Evolutionary conservation across 2,329 filamentous ascomycete species (phyloP).

Genomic region (Paecilomyces formosus): DNA sequence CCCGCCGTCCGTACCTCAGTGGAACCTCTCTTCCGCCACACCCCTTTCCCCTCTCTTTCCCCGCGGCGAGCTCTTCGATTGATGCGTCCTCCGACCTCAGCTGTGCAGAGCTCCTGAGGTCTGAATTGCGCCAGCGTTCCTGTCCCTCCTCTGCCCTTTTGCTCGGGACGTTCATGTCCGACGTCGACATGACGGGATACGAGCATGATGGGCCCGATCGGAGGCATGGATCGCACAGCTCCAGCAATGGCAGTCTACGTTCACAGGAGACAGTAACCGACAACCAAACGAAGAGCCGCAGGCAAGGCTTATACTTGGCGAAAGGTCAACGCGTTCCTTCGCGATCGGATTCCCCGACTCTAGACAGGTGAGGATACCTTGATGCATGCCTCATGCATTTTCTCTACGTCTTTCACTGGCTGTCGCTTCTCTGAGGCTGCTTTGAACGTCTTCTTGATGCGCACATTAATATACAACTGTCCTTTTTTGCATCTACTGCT

Average conservation of each 20-base stretch:
- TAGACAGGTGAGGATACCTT: not conserved
- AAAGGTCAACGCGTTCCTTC: slow-evolving; percentile 12
- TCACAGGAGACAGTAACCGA: slow-evolving; percentile 34
- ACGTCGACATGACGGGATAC: slow-evolving; percentile 23
- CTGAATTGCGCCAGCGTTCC: not conserved
- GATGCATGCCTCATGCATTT: not conserved
- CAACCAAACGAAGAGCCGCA: slow-evolving; percentile 8
- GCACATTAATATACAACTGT: not conserved
- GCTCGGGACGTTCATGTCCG: not conserved
- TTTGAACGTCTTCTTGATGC: not conserved
- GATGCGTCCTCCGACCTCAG: not conserved
- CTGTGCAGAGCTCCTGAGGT: not conserved
- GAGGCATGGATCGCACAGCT: slow-evolving; percentile 35
- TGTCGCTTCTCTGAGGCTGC: not conserved
- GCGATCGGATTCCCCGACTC: not conserved
- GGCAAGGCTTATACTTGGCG: slow-evolving; percentile 12
- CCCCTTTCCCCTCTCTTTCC: not conserved
- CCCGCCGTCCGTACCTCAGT: not conserved
- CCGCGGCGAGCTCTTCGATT: not conserved
- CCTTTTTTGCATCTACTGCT: not conserved
- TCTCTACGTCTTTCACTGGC: not conserved
- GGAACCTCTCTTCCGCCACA: slow-evolving; percentile 3
- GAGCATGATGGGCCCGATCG: slow-evolving; percentile 24
- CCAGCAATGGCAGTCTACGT: slow-evolving; percentile 28
- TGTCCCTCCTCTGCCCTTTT: not conserved